Base-by-base conservation (phyloP, 2,329 filamentous ascomycete genomes). In the Fusarium annulatum region DNA sequence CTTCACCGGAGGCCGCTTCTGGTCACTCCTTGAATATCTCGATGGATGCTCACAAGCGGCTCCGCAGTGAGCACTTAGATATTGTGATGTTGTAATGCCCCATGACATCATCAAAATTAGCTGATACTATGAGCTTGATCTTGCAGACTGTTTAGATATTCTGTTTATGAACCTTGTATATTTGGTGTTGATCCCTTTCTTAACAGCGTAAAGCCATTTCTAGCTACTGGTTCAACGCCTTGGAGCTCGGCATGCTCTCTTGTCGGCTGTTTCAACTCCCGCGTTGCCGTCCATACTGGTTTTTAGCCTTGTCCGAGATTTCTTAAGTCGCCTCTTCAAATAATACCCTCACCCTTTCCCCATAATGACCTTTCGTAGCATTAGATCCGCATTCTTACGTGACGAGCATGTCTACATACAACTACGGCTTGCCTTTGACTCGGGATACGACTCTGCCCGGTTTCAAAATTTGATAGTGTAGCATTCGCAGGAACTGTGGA, bases 101-200 rank as follows among this genome's bases (percentile, higher is more conserved):
- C 80, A 82, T 72, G 88, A 88, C n/a, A 90, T 88, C 6, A 88
- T 90, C 70, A 88, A 86, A 0, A 14, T 80, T 90, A 8, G 88
- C 89, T 72, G 88, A 89, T 76, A 88, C 87, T 2, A 79, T 75
- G 46, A 49, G 39, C 15, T 33, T 49, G 28, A 30, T 33, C 28
- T 42, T 28, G 12, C 28, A 49, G 21, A 30, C n/a, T 49, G 3
- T 10, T 46, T 9, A 7, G 7, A 18, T 16, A 28, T 16, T 18
- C 14, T 53, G 33, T 42, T 63, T 14, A 60, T 26, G 26, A 30
- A 18, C 10, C 7, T 16, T 21, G 67, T 57, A 51, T 57, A 4
- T 75, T 75, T 39, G 72, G 72, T 7, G 60, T 73, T 28, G 69
- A 75, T 33, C 46, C 67, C 21, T 71, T 66, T 15, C 69, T 71